Base-by-base conservation (phyloP, 2,329 filamentous ascomycete genomes). In the Nemania sp. region DNA sequence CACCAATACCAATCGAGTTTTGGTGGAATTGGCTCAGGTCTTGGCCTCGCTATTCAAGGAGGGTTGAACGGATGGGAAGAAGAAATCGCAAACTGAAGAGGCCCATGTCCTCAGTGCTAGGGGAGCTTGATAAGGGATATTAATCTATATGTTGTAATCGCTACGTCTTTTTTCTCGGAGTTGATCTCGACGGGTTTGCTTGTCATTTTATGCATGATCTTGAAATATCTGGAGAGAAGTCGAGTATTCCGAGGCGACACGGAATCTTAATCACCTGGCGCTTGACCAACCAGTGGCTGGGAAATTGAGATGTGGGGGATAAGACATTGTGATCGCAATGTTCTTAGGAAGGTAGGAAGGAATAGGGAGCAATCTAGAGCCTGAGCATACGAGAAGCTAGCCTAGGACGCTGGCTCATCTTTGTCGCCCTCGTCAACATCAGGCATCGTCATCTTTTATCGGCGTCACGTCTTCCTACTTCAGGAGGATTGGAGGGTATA, bases 51-150 rank as follows among this genome's bases (percentile, higher is more conserved):
- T 39, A 87, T 88, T 56, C 85, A 87, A 71, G 82, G 85, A 63
- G 84, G 84, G 6, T 74, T 89, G 67, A 88, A 87, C 66, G 86
- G 86, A 56, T 89, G 87, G 87, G 86, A 89, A 74, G 86, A 89
- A 72, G 85, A 87, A 73, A 83, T 87, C 65, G 81, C 82, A 60
- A 87, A 87, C 76, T 87, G 75, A 77, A 61, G 54, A 50, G 47
- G 57, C 40, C 34, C 45, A 50, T n/a, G 9, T 34, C 25, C 62
- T 60, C 5, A 13, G 39, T 37, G 32, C 63, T 17, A 12, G 15
- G 29, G 32, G 20, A 9, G 32, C 25, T 29, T 29, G 25, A 29
- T 3, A 29, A 29, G 25, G 7, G 25, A 7, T 29, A 7, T 29
- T 29, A 39, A 9, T 20, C 37, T 74, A 78, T 76, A 75, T 75